A percentile compares a stretch with the other conserved stretches of the same genome.
phyloP scores from a whole-genome alignment of 441 rosid species.

The Corymbia citriodora region DNA sequence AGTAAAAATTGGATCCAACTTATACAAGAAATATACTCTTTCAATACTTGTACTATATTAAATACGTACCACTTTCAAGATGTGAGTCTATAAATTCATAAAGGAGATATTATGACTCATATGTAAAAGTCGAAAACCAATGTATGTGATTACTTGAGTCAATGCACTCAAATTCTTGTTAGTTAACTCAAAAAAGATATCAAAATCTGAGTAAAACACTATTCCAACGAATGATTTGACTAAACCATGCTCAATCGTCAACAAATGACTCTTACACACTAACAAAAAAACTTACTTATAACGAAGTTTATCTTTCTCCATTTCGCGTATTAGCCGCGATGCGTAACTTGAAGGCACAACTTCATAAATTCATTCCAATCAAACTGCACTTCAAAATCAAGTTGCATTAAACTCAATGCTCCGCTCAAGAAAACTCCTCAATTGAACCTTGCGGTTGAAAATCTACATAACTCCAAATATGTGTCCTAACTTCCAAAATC shows the following conservation, averaged over 20 bases:
- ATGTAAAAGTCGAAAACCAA: neutral
- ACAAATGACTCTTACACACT: neutral
- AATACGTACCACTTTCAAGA: neutral
- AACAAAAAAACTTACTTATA: no score
- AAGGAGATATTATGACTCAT: no score
- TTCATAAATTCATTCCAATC: neutral
- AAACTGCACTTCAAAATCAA: no score
- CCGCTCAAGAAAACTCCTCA: neutral
- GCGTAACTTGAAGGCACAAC: accelerated
- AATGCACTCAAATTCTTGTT: neutral
- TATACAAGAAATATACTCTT: neutral
- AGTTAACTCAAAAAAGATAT: no score
- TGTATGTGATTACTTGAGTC: neutral
- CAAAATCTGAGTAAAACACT: neutral
- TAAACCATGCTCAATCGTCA: neutral
- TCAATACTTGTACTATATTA: no score
- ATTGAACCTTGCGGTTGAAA: neutral
- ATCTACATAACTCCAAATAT: no score
- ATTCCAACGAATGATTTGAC: neutral
- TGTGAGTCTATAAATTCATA: neutral
- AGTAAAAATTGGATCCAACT: no score
- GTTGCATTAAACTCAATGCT: neutral
- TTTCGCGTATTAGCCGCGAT: no score
- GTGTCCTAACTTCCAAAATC: neutral
- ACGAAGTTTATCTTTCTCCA: neutral